Evolutionary conservation across 495 filamentous ascomycete genomes (phyloP), one percentile per base, ranked within the genome.

Genomic region (Penicillium angulare): DNA sequence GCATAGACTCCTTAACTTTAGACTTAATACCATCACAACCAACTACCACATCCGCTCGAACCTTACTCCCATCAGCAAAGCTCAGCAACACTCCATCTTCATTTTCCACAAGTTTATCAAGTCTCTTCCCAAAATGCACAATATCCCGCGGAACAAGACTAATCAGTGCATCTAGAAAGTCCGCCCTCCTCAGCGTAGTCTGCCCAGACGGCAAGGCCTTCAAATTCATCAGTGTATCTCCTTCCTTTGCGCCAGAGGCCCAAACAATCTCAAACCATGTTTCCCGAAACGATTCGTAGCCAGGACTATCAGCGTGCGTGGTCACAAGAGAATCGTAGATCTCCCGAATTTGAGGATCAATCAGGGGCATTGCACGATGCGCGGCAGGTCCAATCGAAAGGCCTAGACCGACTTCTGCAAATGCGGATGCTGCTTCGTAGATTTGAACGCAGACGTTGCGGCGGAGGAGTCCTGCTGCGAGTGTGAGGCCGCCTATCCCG

Each of bases 11-110:
- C 35, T 79, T 69, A 3, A 78, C 70, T 21, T 56, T 63, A 1
- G 73, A 76, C 51, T 77, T 74, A 47, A 86, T 81, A 1, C 83
- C 82, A 69, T 85, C 81, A 53, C 79, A 80, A 0, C 80, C 81
- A 20, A 86, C 62, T 3, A 83, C 78, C 10, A 73, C 70, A 51
- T 75, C 71, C 0, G 67, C 71, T 1, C 2, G 1, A 0, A 63
- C 67, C 3, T 45, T 6, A 1, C 46, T 63, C 3, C 71, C 73
- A 58, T 75, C 73, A 9, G 59, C 57, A 47, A 74, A 75, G 0
- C 10, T 13, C 39, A 71, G 31, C 7, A 43, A 13, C 8, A 67
- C 56, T 0, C 55, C 59, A 5, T 58, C 55, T 2, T 16, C 47
- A 4, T 1, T 29, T 13, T 69, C 59, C 20, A 41, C 48, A 3